These are phyloP conservation scores for Citrullus mucosospermus DNA, from an alignment of 306 rosid species.

Conservation along the genomic window DNA sequence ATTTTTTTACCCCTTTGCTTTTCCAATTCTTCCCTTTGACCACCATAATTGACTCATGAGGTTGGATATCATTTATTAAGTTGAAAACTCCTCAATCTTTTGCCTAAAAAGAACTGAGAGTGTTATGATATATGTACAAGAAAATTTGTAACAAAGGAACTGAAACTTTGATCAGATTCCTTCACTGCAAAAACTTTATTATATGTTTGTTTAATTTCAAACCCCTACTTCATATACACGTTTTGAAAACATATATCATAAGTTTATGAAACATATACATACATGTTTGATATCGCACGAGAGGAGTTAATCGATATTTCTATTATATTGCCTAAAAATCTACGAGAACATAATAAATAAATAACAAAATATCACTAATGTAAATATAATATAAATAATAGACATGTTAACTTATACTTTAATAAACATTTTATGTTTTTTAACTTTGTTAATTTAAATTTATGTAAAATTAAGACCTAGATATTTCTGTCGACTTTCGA, in stretches of 20 bases:
- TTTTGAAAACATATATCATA: background rate
- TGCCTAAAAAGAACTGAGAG: background rate
- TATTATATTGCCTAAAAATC: no score
- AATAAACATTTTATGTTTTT: no score
- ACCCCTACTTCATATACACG: background rate
- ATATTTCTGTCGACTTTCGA: no score
- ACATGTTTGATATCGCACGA: no score
- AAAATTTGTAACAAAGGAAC: background rate
- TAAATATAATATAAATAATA: no score
- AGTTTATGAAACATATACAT: no score
- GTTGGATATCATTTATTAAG: background rate
- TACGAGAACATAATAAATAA: no score
- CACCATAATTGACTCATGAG: background rate
- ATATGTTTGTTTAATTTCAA: background rate
- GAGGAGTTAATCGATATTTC: no score
- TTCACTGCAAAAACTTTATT: background rate
- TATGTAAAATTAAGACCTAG: no score
- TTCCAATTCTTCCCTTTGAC: background rate
- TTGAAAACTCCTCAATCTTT: background rate
- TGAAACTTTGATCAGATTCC: background rate
- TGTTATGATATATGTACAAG: background rate
- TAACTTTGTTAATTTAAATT: no score
- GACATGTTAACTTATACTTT: no score
- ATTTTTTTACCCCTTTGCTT: conserved; percentile 4
- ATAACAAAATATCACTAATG: no score